Base-by-base conservation (phyloP, 495 filamentous ascomycete genomes). In the Penicillium lagena region DNA sequence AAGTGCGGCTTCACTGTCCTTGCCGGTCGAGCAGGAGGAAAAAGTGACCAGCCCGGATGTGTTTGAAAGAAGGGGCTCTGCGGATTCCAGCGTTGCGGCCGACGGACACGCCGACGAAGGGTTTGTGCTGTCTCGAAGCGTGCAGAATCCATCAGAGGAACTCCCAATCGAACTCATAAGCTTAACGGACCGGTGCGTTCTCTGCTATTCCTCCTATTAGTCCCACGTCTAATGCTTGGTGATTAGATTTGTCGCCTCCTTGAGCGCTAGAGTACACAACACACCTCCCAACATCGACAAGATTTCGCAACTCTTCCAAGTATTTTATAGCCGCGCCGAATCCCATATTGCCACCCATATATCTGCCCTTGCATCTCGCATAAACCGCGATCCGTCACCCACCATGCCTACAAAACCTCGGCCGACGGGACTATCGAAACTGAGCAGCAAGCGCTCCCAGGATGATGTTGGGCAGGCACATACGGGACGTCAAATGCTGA, bases 81-180 rank as follows among this genome's bases (percentile, higher is more conserved):
- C 79, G 39, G 75, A 81, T 47, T 68, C 74, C 12, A 67, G 72
- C 28, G 57, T 61, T 27, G 71, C 63, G 28, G 76, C 80, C 22
- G 79, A 81, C 46, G 66, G 66, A 29, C 61, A 65, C 13, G 52
- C 43, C 30, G 80, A 83, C 14, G 62, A 66, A 30, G 60, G 49
- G 12, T 68, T 65, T 39, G 58, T 66, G 12, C 54, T 58, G 52
- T 76, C 44, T 56, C 74, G 29, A 55, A 82, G 50, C 61, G 75
- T 42, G 75, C 82, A 44, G 70, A 79, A 56, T 38, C 81, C 82
- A 29, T 81, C 87, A 44, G 87, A 95, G 51, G 85, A 95, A 54
- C 83, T 98, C 35, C 93, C 93, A 9, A 87, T 95, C 51, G 93
- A 98, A 72, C 75, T 98, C 44, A 70, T 89, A 31, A 93, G 87